Base-by-base conservation (phyloP, 441 rosid genomes). In the Arabidopsis lyrata region DNA sequence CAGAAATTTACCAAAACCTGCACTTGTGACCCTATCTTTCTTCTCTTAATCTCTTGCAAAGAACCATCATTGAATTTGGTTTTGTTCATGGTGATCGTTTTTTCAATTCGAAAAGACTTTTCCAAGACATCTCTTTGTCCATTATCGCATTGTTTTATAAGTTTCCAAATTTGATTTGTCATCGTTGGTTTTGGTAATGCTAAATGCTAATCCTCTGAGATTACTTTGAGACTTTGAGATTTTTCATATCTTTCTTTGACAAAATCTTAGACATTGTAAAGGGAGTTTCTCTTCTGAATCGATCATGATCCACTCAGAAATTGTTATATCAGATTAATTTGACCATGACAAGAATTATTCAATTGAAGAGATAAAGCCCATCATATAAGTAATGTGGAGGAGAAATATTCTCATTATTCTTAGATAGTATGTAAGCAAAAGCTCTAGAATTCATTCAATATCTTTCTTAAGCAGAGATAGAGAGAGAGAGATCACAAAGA, bases 61-160 rank as follows among this genome's bases (percentile, higher is more conserved):
- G 29, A 58, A 54, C 44, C 10, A 45, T n/a, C 42, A 45, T 82
- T 81, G 68, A 75, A 73, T 88, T 22, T 81, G 76, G 54, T 84
- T 36, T 80, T 63, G 9, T 0, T 31, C 3, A 31, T 58, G 11
- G 3, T 5, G 53, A 68, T 55, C 11, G 0, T n/a, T 27, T 54
- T 39, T 39, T 38, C 5, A 29, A 29, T 29, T 29, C 31, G 5
- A 29, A 29, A 3, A 29, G 31, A 29, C 31, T 29, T 29, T 29
- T 29, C 31, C 31, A 29, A 29, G 31, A 29, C 31, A 29, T 29
- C 6, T 29, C 31, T 29, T 29, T 29, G 31, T 29, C 31, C 31
- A 29, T 29, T 29, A 29, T 29, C 31, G 31, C 31, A 29, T 29
- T 29, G 6, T 29, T 29, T 29, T 29, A 5, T 4, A 29, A 29